Conservation (phyloP, 495 filamentous ascomycete species). For the Hypoxylon cercidicola region DNA sequence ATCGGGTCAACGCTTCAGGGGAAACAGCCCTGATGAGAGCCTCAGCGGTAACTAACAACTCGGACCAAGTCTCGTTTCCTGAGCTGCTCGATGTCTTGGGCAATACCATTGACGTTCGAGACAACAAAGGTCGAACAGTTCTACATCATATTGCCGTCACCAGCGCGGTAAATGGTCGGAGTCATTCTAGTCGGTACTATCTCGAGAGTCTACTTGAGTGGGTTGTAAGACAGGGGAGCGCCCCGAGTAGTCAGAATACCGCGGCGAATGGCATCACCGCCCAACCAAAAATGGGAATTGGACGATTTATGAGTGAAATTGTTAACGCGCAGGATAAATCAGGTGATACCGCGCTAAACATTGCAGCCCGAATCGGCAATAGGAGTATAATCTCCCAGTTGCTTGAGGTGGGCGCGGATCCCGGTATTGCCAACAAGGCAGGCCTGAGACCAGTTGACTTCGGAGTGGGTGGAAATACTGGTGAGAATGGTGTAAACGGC, state of each 20-base stretch:
- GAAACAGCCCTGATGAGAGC: conserved; percentile 93
- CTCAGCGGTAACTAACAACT: conserved; percentile 87
- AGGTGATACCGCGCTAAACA: conserved; percentile 93
- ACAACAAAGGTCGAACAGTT: conserved; percentile 89
- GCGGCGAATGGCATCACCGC: conserved; percentile 42
- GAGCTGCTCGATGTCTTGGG: conserved; percentile 88
- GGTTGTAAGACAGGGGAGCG: conserved; percentile 84
- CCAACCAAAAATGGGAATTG: conserved; percentile 78
- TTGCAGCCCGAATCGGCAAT: conserved; percentile 90
- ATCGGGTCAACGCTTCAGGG: conserved; percentile 83
- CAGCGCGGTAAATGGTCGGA: conserved; percentile 89
- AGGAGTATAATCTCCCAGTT: conserved; percentile 91
- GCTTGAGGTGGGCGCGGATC: conserved; percentile 90
- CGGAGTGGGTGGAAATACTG: conserved; percentile 75
- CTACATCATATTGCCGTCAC: conserved; percentile 96
- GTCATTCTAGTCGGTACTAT: conserved; percentile 87
- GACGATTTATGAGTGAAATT: conserved; percentile 92
- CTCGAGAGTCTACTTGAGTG: conserved; percentile 93
- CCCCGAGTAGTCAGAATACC: conserved; percentile 65
- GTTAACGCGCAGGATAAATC: conserved; percentile 92
- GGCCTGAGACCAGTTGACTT: conserved; percentile 90
- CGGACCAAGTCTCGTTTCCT: conserved; percentile 81
- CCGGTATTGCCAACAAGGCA: conserved; percentile 86
- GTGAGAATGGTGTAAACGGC: conserved; percentile 58
- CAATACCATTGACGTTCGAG: conserved; percentile 88